Conservation (phyloP, 2,329 filamentous ascomycete genomes). For the Huntiella moniliformis region DNA sequence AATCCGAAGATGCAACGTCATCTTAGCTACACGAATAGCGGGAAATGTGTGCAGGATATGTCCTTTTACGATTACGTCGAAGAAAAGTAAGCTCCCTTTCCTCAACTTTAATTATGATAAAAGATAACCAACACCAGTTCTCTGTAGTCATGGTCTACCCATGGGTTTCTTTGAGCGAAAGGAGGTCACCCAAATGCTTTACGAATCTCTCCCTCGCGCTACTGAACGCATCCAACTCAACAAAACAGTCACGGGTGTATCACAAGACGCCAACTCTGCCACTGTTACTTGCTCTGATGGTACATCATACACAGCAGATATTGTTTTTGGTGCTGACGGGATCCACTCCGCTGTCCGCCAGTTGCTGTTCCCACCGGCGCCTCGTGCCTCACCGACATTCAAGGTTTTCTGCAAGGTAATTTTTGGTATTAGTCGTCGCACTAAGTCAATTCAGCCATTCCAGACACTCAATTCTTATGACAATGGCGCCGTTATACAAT, state of each 20-base stretch:
- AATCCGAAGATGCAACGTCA: conserved; percentile 11
- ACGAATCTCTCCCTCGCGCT: conserved; percentile 12
- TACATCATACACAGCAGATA: conserved; percentile 18
- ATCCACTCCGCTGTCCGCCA: conserved; percentile 20
- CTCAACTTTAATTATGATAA: not conserved
- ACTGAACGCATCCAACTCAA: conserved; percentile 12
- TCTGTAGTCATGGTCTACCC: conserved; percentile 14
- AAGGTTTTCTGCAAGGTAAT: not conserved
- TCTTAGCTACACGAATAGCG: not conserved
- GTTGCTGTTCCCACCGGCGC: not conserved
- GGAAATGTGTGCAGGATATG: not conserved
- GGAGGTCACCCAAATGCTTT: conserved; percentile 13
- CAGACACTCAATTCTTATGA: not conserved
- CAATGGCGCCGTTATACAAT: not conserved
- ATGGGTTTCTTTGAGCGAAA: conserved; percentile 15
- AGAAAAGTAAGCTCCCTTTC: conserved; percentile 3
- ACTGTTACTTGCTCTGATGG: conserved; percentile 20
- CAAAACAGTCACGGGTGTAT: conserved; percentile 13
- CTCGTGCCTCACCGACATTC: not conserved
- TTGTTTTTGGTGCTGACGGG: conserved; percentile 25
- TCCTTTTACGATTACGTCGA: not conserved
- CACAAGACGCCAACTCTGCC: conserved; percentile 14
- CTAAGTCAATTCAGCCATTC: not conserved
- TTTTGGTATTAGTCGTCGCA: not conserved
- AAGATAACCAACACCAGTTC: not conserved